These are phyloP conservation scores for Histomonas meleagridis DNA, from an alignment of 208 protist species.

Conservation along the genomic window DNA sequence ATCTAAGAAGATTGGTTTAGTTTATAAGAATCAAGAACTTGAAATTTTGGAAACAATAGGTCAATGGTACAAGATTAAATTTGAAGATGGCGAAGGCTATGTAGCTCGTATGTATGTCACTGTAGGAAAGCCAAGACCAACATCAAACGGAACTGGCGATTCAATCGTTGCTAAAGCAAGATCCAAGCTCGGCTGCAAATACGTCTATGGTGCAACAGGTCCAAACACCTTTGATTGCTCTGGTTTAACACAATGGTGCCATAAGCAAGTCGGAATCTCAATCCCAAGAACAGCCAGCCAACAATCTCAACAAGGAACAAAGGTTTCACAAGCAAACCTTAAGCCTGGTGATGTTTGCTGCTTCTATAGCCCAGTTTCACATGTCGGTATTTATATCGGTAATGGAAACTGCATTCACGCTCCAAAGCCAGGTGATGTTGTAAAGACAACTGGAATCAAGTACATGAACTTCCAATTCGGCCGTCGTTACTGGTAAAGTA, in stretches of 20 bases:
- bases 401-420: background rate
- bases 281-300: background rate
- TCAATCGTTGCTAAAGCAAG: background rate
- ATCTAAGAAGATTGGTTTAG: too few relatives aligned
- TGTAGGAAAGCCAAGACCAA: too few relatives aligned
- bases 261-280: background rate
- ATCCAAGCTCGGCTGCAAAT: background rate
- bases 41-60: too few relatives aligned
- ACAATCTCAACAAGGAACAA: background rate
- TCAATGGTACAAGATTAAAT: too few relatives aligned
- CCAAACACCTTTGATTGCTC: background rate
- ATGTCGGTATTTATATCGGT: background rate
- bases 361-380: background rate
- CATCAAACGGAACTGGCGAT: too few relatives aligned
- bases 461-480: too few relatives aligned
- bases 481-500: too few relatives aligned
- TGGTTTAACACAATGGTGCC: background rate
- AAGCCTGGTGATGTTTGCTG: background rate
- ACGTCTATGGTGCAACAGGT: background rate
- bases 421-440: slow-evolving; percentile 18
- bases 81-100: too few relatives aligned
- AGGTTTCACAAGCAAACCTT: background rate
- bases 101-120: too few relatives aligned
- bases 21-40: too few relatives aligned
- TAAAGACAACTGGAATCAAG: too few relatives aligned